phyloP scores from a whole-genome alignment of 768 basidiomycete species.

The Leucosporidium creatinivorum region DNA sequence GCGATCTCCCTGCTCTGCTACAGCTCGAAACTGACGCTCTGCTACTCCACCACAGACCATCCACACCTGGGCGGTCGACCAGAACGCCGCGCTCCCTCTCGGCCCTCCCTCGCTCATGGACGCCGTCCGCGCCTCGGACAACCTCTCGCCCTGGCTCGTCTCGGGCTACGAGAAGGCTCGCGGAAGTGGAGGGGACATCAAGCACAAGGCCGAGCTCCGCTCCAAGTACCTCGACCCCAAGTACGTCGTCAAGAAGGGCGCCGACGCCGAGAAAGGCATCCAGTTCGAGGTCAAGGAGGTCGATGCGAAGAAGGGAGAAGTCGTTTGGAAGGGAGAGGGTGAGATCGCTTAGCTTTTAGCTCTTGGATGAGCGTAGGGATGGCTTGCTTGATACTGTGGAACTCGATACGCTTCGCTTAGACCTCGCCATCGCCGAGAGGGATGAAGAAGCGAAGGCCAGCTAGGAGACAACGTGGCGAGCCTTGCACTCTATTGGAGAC shows the following conservation, averaged over 20 bases:
- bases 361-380: background rate
- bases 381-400: too few species aligned
- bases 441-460: too few species aligned
- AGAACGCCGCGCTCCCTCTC: conserved; percentile 33
- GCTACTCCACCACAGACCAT: conserved; percentile 13
- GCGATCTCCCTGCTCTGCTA: conserved; percentile 35
- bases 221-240: conserved; percentile 43
- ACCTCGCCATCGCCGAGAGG: too few species aligned
- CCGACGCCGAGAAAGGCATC: conserved; percentile 44
- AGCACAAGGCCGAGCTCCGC: conserved; percentile 42
- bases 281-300: conserved; percentile 41
- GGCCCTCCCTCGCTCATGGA: conserved; percentile 51
- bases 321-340: conserved; percentile 15
- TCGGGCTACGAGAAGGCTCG: conserved; percentile 39
- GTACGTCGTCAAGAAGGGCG: conserved; percentile 43
- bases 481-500: too few species aligned
- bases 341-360: background rate
- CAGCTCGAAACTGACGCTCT: background rate
- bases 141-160: conserved; percentile 41
- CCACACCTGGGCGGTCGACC: conserved; percentile 44
- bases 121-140: conserved; percentile 45
- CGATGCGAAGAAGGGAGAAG: conserved; percentile 13
- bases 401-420: too few species aligned
- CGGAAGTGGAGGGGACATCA: conserved; percentile 39
- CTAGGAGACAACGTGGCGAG: too few species aligned